Conservation (phyloP, 1,284 basidiomycete species). For the Rhodotorula sp. region DNA sequence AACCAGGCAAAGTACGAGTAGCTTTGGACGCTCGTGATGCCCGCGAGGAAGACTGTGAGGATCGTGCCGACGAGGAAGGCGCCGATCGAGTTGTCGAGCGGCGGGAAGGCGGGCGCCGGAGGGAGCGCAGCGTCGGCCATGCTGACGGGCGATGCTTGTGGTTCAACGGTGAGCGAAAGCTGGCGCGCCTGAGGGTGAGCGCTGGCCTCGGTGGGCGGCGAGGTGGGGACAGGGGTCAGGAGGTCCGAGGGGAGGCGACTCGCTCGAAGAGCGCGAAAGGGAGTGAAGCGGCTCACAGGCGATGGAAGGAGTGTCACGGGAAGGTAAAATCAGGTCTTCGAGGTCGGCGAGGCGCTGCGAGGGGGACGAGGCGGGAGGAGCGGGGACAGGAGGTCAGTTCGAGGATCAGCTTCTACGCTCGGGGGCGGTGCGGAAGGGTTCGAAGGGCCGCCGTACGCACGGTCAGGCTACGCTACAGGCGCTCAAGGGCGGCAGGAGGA, state of each 20-base stretch:
- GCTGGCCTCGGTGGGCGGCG: neutral
- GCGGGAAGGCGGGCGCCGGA: neutral
- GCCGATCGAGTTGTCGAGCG: constrained; percentile 14
- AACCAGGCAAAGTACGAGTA: neutral
- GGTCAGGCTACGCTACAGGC: neutral
- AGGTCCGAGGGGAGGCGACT: neutral
- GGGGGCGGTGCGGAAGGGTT: neutral
- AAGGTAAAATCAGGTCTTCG: too few species aligned
- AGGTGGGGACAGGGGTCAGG: neutral
- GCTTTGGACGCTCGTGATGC: constrained; percentile 8
- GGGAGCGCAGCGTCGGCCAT: neutral
- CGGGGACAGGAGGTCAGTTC: neutral
- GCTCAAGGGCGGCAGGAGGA: neutral
- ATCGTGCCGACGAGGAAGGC: constrained; percentile 11
- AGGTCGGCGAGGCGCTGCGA: neutral
- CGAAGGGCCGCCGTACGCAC: neutral
- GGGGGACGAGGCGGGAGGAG: neutral
- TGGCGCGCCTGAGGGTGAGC: neutral
- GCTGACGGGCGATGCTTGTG: too few species aligned
- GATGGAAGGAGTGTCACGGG: neutral
- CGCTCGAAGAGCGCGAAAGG: too few species aligned
- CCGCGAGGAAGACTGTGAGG: constrained; percentile 16
- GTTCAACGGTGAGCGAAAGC: too few species aligned
- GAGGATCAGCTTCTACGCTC: neutral
- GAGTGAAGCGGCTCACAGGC: too few species aligned